A percentile compares a stretch with the other conserved stretches of the same genome.
Conservation (phyloP, 2,329 filamentous ascomycete species). For the Pseudogymnoascus sp. region DNA sequence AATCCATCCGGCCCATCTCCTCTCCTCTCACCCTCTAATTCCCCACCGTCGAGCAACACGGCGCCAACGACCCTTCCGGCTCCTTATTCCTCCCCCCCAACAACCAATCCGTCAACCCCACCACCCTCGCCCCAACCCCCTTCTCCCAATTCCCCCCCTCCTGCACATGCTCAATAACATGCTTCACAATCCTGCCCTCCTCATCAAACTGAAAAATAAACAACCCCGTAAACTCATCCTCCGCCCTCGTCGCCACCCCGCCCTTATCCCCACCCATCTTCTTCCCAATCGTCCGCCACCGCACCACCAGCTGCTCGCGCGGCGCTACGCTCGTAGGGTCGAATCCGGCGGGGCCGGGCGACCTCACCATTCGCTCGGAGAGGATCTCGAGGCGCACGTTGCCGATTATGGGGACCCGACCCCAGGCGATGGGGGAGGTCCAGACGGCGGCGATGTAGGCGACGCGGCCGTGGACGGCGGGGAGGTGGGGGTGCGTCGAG, state of each 20-base stretch:
- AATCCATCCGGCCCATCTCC: neutral
- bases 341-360: conserved; percentile 22
- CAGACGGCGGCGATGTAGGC: conserved; percentile 89
- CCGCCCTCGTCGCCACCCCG: conserved; percentile 36
- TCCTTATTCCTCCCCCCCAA: conserved; percentile 61
- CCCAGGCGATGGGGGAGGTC: conserved; percentile 96
- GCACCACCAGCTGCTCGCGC: conserved; percentile 78
- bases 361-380: conserved; percentile 68
- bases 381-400: conserved; percentile 83
- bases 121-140: conserved; percentile 70
- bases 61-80: conserved; percentile 17
- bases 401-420: conserved; percentile 79
- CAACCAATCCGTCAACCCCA: conserved; percentile 90
- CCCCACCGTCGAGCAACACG: neutral
- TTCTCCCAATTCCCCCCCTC: conserved; percentile 75
- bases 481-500: conserved; percentile 77
- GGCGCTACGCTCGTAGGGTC: neutral
- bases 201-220: conserved; percentile 95
- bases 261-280: conserved; percentile 43
- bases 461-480: conserved; percentile 81
- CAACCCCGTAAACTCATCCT: conserved; percentile 73
- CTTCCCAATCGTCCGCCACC: conserved; percentile 67
- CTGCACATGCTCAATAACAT: conserved; percentile 91
- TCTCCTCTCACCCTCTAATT: neutral
- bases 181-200: conserved; percentile 72